These are phyloP conservation scores for Persicaria maculosa DNA, from an alignment of 148 eudicot genomes.

Conservation along the genomic window DNA sequence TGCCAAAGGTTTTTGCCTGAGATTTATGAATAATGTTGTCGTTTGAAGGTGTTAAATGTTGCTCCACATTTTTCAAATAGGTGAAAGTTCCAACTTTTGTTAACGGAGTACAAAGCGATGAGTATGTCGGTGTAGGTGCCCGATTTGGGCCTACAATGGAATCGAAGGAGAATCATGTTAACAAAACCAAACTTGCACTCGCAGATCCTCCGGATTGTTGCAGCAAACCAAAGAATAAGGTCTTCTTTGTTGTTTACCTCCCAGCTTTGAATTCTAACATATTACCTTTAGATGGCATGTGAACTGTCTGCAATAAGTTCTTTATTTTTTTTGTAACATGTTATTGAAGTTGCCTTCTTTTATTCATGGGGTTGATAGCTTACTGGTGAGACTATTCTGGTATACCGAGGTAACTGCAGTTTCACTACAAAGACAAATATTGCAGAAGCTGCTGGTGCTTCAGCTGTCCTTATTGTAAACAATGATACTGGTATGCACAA, in stretches of 20 bases:
- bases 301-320: background rate
- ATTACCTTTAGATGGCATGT: constrained; percentile 2
- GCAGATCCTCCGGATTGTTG: constrained; percentile 99
- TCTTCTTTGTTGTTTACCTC: constrained; percentile 17
- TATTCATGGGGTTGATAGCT: constrained; percentile 35
- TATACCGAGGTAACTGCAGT: constrained; percentile 93
- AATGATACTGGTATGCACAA: constrained; percentile 56
- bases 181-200: constrained; percentile 58
- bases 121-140: constrained; percentile 96
- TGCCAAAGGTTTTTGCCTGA: background rate
- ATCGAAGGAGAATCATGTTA: constrained; percentile 92
- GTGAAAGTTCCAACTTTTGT: constrained; percentile 86
- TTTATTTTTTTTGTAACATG: background rate
- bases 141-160: constrained; percentile 97
- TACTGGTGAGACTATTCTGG: constrained; percentile 87
- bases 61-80: constrained; percentile 25
- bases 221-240: constrained; percentile 78
- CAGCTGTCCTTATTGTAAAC: constrained; percentile 82
- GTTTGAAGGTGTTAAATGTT: background rate
- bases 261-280: constrained; percentile 1
- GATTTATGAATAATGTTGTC: background rate
- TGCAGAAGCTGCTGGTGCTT: constrained; percentile 96
- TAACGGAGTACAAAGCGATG: constrained; percentile 52
- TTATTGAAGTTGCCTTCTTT: constrained; percentile 14
- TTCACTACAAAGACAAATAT: constrained; percentile 80